Percentiles rank a stretch among this genome's conserved stretches.
phyloP scores from a whole-genome alignment of 257 asterid species.

The Echites panduratus region DNA sequence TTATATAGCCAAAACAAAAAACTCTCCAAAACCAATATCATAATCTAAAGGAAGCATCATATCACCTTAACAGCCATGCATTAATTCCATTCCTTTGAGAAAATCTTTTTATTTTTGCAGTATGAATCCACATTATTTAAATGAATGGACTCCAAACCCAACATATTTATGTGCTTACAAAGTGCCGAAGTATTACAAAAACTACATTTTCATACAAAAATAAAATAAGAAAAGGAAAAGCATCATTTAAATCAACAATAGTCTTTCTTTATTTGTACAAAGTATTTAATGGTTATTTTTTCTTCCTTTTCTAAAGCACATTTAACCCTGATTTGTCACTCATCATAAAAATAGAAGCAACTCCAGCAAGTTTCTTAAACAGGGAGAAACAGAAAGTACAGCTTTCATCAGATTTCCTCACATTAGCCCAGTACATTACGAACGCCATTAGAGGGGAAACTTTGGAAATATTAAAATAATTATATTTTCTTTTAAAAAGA shows the following conservation, averaged over 20 bases:
- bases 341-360: not conserved
- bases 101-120: not conserved
- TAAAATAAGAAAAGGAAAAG: not conserved
- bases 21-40: not conserved
- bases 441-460: constrained; percentile 2
- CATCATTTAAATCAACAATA: not conserved
- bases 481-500: not conserved
- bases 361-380: not conserved
- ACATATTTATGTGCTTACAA: not conserved
- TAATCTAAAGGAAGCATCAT: not conserved
- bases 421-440: not conserved
- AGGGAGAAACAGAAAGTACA: not conserved
- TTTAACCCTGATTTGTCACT: not conserved
- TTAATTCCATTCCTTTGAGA: not conserved
- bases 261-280: not conserved
- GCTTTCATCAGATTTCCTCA: not conserved
- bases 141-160: not conserved
- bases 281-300: not conserved
- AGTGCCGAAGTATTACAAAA: not conserved
- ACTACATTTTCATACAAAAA: not conserved
- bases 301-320: not conserved
- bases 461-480: not conserved
- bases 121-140: not conserved
- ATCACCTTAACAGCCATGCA: not conserved
- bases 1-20: not conserved